Percentiles rank a stretch among this genome's conserved stretches.
Evolutionary conservation across 352 stramenopile genomes (phyloP).

Genomic region (Ophiocytium majus): DNA sequence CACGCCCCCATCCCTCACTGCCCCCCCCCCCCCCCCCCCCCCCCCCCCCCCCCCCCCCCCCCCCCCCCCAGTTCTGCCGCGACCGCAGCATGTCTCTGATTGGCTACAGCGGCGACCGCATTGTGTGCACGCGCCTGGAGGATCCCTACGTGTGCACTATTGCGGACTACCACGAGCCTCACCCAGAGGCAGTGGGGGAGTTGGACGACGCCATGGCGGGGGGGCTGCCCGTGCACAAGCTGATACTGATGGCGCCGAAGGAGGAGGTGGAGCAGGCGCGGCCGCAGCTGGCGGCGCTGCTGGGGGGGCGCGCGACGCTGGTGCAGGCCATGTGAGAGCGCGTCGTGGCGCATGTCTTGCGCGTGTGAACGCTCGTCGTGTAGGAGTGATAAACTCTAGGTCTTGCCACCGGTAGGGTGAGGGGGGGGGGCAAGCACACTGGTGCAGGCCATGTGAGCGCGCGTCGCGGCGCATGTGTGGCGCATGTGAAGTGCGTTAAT

Average conservation of each 20-base stretch:
- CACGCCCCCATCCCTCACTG: too few species aligned
- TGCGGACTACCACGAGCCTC: conserved; percentile 41
- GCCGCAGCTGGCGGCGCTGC: conserved; percentile 29
- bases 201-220: conserved; percentile 32
- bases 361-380: too few species aligned
- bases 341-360: too few species aligned
- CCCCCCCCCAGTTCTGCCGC: conserved; percentile 25
- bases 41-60: too few species aligned
- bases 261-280: conserved; percentile 39
- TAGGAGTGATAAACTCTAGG: too few species aligned
- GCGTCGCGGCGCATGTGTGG: too few species aligned
- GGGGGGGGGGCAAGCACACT: conserved; percentile 29
- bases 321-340: conserved; percentile 31
- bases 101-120: conserved; percentile 50
- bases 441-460: conserved; percentile 31
- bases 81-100: conserved; percentile 39
- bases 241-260: conserved; percentile 46
- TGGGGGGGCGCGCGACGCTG: conserved; percentile 36
- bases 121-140: conserved; percentile 24
- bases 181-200: conserved; percentile 35
- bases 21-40: too few species aligned
- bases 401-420: too few species aligned
- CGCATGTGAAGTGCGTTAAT: too few species aligned
- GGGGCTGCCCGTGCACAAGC: conserved; percentile 52
- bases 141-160: conserved; percentile 26